phyloP scores from a whole-genome alignment of 1,284 basidiomycete genomes.

The Cystobasidium sp. region DNA sequence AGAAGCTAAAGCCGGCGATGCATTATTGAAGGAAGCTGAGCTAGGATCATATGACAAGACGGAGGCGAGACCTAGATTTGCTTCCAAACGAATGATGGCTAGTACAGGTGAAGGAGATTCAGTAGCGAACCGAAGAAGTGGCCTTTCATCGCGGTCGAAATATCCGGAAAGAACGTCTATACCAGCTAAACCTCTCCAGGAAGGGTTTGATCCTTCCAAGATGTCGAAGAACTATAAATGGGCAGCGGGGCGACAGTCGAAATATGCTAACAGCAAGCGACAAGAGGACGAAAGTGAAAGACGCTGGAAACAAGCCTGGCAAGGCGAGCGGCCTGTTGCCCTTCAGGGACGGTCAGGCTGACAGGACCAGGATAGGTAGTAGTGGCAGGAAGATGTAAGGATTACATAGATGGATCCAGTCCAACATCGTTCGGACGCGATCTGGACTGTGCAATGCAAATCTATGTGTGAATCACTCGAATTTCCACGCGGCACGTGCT shows the following conservation, averaged over 20 bases:
- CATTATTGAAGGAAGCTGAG: slow-evolving; percentile 41
- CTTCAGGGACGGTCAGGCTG: too few species aligned
- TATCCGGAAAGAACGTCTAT: not conserved
- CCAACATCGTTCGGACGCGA: too few species aligned
- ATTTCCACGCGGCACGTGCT: too few species aligned
- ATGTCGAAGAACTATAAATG: slow-evolving; percentile 24
- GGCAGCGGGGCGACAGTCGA: slow-evolving; percentile 6
- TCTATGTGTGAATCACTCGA: too few species aligned
- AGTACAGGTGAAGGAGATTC: slow-evolving; percentile 58
- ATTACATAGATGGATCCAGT: too few species aligned
- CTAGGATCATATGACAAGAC: slow-evolving; percentile 61
- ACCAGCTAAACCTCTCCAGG: slow-evolving; percentile 28
- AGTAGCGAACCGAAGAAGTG: not conserved
- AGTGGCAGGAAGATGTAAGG: too few species aligned
- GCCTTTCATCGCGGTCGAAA: not conserved
- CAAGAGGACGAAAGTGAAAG: not conserved
- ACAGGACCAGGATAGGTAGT: too few species aligned
- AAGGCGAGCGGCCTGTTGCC: too few species aligned
- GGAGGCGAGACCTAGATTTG: slow-evolving; percentile 53
- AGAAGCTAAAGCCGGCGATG: slow-evolving; percentile 32
- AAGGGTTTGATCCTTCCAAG: slow-evolving; percentile 24
- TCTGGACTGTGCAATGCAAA: too few species aligned
- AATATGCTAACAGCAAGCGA: not conserved
- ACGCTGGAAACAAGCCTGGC: not conserved
- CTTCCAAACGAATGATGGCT: slow-evolving; percentile 60